phyloP scores from a whole-genome alignment of 2,329 filamentous ascomycete genomes.

The Teratosphaeria gauchensis region DNA sequence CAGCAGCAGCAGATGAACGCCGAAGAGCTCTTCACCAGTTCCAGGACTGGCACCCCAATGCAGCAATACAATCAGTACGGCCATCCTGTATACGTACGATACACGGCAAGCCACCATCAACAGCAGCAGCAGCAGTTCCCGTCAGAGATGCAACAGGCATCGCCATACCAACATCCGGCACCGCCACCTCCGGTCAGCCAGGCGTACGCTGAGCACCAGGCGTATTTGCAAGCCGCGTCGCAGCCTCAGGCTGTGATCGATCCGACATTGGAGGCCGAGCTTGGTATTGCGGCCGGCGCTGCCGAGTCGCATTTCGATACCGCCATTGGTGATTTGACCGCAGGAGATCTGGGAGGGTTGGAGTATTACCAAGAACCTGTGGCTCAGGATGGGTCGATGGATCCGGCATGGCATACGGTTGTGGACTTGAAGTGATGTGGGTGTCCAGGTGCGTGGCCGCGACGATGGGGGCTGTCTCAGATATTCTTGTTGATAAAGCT shows the following conservation, averaged over 20 bases:
- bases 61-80: conserved; percentile 20
- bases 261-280: conserved; percentile 17
- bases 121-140: conserved; percentile 2
- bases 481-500: conserved; percentile 4
- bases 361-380: conserved; percentile 18
- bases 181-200: conserved; percentile 12
- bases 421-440: conserved; percentile 5
- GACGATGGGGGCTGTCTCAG: neutral
- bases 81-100: conserved; percentile 17
- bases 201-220: conserved; percentile 20
- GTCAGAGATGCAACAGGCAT: neutral
- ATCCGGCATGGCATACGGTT: conserved; percentile 16
- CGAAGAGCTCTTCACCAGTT: conserved; percentile 21
- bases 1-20: conserved; percentile 11
- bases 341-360: conserved; percentile 4
- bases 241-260: conserved; percentile 24
- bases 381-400: conserved; percentile 17
- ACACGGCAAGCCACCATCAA: conserved; percentile 4
- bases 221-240: conserved; percentile 19
- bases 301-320: conserved; percentile 20
- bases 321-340: conserved; percentile 19
- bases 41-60: conserved; percentile 20
- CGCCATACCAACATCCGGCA: conserved; percentile 10
- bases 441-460: neutral
- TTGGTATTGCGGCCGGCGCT: conserved; percentile 3